A percentile compares a stretch with the other conserved stretches of the same genome.
These are phyloP conservation scores for Fusarium haematococcum DNA, from an alignment of 2,329 filamentous ascomycete genomes.

Conservation along the genomic window DNA sequence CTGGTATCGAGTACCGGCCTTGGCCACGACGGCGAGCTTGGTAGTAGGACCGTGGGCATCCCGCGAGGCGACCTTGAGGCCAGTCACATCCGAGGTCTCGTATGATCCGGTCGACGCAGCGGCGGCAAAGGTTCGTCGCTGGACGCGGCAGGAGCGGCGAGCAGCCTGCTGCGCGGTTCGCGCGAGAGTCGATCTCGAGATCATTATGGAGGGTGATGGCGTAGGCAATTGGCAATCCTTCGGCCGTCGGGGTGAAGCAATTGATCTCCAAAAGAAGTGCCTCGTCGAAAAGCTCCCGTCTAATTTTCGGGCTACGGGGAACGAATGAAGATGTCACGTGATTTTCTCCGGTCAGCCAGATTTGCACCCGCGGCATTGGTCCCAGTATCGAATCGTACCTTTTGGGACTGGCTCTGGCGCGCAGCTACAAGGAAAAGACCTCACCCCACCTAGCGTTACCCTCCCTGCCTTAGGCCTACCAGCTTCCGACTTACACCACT, in stretches of 20 bases:
- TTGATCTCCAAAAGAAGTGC: constrained; percentile 56
- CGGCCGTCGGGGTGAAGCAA: constrained; percentile 55
- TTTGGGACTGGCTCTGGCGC: constrained; percentile 29
- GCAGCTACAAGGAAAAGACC: constrained; percentile 30
- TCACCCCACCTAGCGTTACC: constrained; percentile 34
- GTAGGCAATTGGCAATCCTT: constrained; percentile 65
- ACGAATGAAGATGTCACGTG: constrained; percentile 50
- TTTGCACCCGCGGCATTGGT: constrained; percentile 45
- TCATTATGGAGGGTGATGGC: constrained; percentile 70
- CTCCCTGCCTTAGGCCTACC: constrained; percentile 17
- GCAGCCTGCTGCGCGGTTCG: constrained; percentile 69
- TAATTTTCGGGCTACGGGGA: constrained; percentile 56
- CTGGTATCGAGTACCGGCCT: constrained; percentile 95
- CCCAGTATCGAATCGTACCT: constrained; percentile 22
- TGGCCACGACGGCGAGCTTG: constrained; percentile 90
- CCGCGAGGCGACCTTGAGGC: constrained; percentile 92
- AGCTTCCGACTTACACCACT: constrained; percentile 42
- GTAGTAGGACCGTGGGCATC: constrained; percentile 90
- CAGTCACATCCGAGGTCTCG: constrained; percentile 85
- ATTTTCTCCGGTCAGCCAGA: constrained; percentile 45
- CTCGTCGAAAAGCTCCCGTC: constrained; percentile 58
- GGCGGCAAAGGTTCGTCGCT: constrained; percentile 70
- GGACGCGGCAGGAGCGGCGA: constrained; percentile 68
- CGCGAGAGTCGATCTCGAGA: constrained; percentile 71
- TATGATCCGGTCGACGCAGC: constrained; percentile 79